Percentiles rank a stretch among this genome's conserved stretches.
Evolutionary conservation across 352 stramenopile genomes (phyloP).

Genomic region (Thalassiosira oceanica): DNA sequence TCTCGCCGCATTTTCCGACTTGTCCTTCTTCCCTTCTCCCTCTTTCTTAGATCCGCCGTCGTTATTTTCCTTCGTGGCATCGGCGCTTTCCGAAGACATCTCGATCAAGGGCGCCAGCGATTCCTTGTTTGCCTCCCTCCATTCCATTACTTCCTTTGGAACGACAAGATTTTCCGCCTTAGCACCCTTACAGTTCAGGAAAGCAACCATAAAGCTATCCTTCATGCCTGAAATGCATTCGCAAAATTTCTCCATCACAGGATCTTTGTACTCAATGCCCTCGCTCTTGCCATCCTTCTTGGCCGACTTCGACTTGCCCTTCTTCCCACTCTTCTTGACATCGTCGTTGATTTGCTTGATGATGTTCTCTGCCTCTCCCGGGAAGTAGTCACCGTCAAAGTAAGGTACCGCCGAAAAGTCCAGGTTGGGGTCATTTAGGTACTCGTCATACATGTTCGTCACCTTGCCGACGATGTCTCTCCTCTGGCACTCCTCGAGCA

Average conservation of each 20-base stretch:
- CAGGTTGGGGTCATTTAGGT: conserved; percentile 80
- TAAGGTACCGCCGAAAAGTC: conserved; percentile 92
- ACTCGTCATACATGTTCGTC: conserved; percentile 95
- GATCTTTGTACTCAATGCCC: conserved; percentile 82
- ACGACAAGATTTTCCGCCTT: conserved; percentile 73
- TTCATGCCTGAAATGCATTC: conserved; percentile 97
- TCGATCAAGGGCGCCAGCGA: no score
- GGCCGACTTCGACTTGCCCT: conserved; percentile 55
- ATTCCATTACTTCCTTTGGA: conserved; percentile 60
- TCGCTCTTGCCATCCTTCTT: conserved; percentile 63
- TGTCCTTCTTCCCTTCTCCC: no score
- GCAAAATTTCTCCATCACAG: conserved; percentile 97
- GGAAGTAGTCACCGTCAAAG: conserved; percentile 99
- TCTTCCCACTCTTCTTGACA: conserved; percentile 53
- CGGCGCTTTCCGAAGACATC: no score
- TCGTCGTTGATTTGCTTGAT: conserved; percentile 95
- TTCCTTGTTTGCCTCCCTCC: conserved; percentile 46
- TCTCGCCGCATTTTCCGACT: no score
- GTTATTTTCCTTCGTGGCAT: not conserved
- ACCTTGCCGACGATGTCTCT: conserved; percentile 89
- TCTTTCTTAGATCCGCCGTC: not conserved
- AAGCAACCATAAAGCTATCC: conserved; percentile 98
- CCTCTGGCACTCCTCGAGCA: conserved; percentile 77
- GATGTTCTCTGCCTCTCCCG: conserved; percentile 95
- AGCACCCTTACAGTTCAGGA: conserved; percentile 82